phyloP scores from a whole-genome alignment of 345 rosid genomes.

The Aquilaria sinensis region DNA sequence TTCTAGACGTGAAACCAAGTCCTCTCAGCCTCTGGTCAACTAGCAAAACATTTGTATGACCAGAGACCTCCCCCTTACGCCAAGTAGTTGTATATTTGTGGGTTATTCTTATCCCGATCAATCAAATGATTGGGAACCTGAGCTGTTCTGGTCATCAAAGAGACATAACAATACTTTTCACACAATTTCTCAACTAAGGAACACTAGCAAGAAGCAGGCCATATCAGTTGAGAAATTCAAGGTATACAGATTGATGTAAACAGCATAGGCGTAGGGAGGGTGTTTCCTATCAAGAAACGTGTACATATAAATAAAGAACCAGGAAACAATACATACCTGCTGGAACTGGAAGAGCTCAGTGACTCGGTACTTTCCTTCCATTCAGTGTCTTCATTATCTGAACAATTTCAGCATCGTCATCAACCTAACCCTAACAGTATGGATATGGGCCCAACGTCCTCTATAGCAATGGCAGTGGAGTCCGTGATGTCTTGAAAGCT shows the following conservation, averaged over 20 bases:
- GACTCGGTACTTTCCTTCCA: constrained; percentile 76
- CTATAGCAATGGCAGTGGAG: constrained; percentile 59
- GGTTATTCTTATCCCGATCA: constrained; percentile 97
- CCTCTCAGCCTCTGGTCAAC: no score
- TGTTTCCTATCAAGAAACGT: not conserved
- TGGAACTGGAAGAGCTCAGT: constrained; percentile 84
- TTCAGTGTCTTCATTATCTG: constrained; percentile 85
- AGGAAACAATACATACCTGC: constrained; percentile 65
- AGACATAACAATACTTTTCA: not conserved
- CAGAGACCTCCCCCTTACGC: constrained; percentile 26
- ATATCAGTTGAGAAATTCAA: no score
- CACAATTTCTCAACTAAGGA: no score
- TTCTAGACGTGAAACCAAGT: constrained; percentile 26
- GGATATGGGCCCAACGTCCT: constrained; percentile 29
- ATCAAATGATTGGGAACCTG: constrained; percentile 91
- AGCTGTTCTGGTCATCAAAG: constrained; percentile 45
- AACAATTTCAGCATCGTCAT: constrained; percentile 77
- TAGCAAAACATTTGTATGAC: no score
- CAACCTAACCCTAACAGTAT: constrained; percentile 38
- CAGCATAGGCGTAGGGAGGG: no score
- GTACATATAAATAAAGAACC: not conserved
- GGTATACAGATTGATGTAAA: no score
- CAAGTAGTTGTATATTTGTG: constrained; percentile 93
- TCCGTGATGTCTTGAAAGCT: constrained; percentile 91
- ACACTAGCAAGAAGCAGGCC: no score